Evolutionary conservation across 2,329 filamentous ascomycete genomes (phyloP).

Genomic region (Acephala macrosclerotiorum): DNA sequence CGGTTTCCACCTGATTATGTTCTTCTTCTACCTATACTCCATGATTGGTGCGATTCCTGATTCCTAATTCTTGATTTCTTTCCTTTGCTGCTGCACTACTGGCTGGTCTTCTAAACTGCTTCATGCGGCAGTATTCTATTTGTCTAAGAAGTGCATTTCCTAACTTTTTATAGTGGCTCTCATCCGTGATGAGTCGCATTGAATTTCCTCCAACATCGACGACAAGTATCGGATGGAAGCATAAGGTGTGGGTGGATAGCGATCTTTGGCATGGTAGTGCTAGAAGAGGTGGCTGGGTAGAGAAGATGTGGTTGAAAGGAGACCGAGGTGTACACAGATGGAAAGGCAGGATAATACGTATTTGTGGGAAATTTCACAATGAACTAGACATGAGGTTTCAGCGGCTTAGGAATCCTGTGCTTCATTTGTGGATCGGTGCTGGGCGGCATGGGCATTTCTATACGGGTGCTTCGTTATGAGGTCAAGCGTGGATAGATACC

Average conservation of each 20-base stretch:
- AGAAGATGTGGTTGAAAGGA: conserved; percentile 8
- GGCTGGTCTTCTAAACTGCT: not conserved
- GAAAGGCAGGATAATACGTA: conserved; percentile 35
- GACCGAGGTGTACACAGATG: conserved; percentile 16
- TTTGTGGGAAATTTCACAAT: conserved; percentile 30
- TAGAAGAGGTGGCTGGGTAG: conserved; percentile 13
- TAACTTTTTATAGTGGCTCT: conserved; percentile 58
- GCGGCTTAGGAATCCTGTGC: conserved; percentile 32
- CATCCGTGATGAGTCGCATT: conserved; percentile 93
- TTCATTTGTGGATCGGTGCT: conserved; percentile 30
- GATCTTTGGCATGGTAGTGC: conserved; percentile 9
- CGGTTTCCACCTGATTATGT: conserved; percentile 98
- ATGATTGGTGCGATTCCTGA: conserved; percentile 36
- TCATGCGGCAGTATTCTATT: not conserved
- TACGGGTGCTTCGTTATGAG: conserved; percentile 28
- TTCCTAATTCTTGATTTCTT: not conserved
- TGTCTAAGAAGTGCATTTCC: not conserved
- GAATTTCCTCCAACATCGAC: conserved; percentile 49
- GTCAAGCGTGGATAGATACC: conserved; percentile 39
- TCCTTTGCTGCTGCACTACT: not conserved
- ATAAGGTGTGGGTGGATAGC: conserved; percentile 30
- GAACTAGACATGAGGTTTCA: conserved; percentile 35
- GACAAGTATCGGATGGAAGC: conserved; percentile 34
- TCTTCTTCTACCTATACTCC: conserved; percentile 99
- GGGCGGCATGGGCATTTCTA: conserved; percentile 28